Evolutionary conservation across 1,284 basidiomycete genomes (phyloP), one percentile per base, ranked within the genome.

Genomic region (Cystobasidium pallidum): DNA sequence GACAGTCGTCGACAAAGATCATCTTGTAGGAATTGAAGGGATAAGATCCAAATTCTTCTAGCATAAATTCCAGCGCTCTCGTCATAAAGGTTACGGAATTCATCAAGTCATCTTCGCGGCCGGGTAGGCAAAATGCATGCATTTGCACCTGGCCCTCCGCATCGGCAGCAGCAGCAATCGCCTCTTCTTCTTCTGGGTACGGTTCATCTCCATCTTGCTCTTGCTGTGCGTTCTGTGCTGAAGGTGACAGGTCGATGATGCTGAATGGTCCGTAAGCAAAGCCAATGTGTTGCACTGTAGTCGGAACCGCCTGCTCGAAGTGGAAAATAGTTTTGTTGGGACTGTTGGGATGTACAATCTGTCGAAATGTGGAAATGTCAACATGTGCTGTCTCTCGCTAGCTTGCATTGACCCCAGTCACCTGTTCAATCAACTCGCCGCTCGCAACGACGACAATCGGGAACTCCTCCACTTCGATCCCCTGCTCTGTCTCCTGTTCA

Each of bases 251-350:
- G 13, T 88, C 84, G 77, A 89, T 83, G 51, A 93, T 85, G 79
- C 92, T 87, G 78, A 99, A 98, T 2, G 95, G 94, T 0, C 96
- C 96, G 4, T 92, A 92, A 59, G 94, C 94, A 79, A 97, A 98
- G 10, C 90, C 89, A 74, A 99, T 88, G 79, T 99, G 96, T 80
- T 99, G 96, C 10, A 91, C 92, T 19, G 94, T 94, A 0, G 94
- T 95, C 4, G 91, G 86, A 11, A 89, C 88, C 19, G 90, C 85
- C 81, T 97, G 94, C 3, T 91, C 87, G 81, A 93, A 99, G 73
- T 95, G 86, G 81, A 95, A 99, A 74, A 99, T 94, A 68, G 90
- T 91, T 83, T 98, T 98, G 82, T 89, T 88, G 3, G 93, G 91
- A 79, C 91, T 92, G 81, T 91, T 89, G 0, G 96, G 96, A 82